Base-by-base conservation (phyloP, 805 yeast genomes). In the Cyberlindnera xylosilytica region DNA sequence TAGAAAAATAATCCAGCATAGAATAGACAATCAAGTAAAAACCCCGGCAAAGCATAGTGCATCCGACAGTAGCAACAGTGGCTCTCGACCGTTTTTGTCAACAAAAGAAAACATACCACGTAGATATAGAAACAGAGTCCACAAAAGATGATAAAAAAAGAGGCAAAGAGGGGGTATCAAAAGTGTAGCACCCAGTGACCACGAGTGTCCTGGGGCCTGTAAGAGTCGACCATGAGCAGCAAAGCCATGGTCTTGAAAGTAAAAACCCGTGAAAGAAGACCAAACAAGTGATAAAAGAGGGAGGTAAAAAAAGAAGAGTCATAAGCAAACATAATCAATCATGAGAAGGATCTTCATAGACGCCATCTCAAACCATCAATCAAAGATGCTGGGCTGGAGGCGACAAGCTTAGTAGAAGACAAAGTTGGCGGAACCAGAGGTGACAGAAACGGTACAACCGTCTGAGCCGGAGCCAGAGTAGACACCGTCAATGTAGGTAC, bases 401-500 rank as follows among this genome's bases (percentile, higher is more conserved):
- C 29, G 29, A 26, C 12, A 10, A 10, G 29, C 15, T 23, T 23
- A 34, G 61, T 71, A 76, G 57, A 78, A 72, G 55, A 81, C 83
- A 58, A 79, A 80, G 58, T 78, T 63, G 44, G 82, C 87, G 39
- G 69, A 57, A 61, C 87, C 87, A 24, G 70, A 64, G 34, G 77
- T 70, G 30, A 81, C 81, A 38, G 78, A 73, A 49, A 81, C 85
- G 41, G 95, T 86, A 73, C 95, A 86, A 56, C 95, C 95, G 59
- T 84, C 88, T 16, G 80, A 53, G 44, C 82, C 79, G 46, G 68
- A 63, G 52, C 87, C 88, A 51, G 64, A 64, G 76, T 81, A 89
- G 27, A 56, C 54, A 59, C 97, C 97, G 60, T 87, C 73, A 61
- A 76, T 86, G 72, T 89, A 90, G 38, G 66, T 66, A 73, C 98